phyloP scores from a whole-genome alignment of 2,329 filamentous ascomycete species.

The Fusarium protoensiforme region DNA sequence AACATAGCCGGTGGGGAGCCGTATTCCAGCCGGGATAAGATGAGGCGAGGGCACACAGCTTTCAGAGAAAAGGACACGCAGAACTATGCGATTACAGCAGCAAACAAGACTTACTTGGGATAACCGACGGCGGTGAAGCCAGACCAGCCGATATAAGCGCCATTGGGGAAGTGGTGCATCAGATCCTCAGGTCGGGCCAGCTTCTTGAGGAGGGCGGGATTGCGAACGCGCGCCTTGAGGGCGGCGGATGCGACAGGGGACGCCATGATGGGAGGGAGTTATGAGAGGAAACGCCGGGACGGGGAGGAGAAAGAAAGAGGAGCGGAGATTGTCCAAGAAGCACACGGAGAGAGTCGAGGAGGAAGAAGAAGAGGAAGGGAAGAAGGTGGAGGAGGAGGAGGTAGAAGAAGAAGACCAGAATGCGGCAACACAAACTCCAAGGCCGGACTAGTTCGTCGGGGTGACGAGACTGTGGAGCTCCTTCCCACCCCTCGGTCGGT shows the following conservation, averaged over 20 bases:
- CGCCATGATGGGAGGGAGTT: constrained; percentile 51
- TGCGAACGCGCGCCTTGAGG: constrained; percentile 78
- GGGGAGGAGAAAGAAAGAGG: constrained; percentile 13
- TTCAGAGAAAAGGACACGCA: neutral
- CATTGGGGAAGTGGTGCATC: constrained; percentile 83
- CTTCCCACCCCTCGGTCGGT: constrained; percentile 16
- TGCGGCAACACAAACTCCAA: constrained; percentile 20
- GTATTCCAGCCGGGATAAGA: neutral
- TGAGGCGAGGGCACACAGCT: neutral
- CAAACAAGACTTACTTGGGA: constrained; percentile 68
- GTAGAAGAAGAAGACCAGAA: constrained; percentile 23
- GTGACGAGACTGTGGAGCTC: constrained; percentile 39
- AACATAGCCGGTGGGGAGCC: constrained; percentile 28
- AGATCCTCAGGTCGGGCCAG: constrained; percentile 83
- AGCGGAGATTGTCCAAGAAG: constrained; percentile 32
- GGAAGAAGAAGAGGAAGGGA: constrained; percentile 12
- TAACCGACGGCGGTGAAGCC: constrained; percentile 93
- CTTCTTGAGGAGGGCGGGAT: constrained; percentile 83
- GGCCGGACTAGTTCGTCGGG: constrained; percentile 32
- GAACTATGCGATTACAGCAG: neutral
- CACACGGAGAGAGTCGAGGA: constrained; percentile 8
- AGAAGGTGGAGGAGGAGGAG: constrained; percentile 13
- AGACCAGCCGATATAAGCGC: constrained; percentile 89
- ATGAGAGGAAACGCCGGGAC: constrained; percentile 18
- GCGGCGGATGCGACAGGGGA: constrained; percentile 73